Conservation (phyloP, 148 eudicot species). For the Talinum fruticosum region DNA sequence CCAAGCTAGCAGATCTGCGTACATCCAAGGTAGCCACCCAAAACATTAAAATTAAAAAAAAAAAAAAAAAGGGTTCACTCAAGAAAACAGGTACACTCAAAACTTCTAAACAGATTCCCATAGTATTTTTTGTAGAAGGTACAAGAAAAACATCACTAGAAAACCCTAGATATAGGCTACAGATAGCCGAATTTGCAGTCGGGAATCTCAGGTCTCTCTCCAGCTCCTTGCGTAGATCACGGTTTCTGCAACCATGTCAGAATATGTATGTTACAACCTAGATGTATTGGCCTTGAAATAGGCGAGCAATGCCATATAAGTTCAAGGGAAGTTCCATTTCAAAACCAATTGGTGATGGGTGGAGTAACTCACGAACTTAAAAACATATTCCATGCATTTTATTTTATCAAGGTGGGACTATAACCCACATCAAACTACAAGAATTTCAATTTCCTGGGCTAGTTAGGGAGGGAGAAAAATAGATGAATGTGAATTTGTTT, state of each 20-base stretch:
- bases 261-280: too few relatives aligned
- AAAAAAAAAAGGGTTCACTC: background rate
- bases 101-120: background rate
- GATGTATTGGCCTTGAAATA: too few relatives aligned
- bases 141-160: background rate
- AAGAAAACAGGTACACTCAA: background rate
- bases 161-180: background rate
- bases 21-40: background rate
- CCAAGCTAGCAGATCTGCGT: background rate
- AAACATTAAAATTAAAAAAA: background rate
- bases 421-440: too few relatives aligned
- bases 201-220: background rate
- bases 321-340: too few relatives aligned
- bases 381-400: too few relatives aligned
- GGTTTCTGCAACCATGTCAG: background rate
- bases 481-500: background rate
- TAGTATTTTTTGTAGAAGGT: background rate
- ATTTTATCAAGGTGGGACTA: too few relatives aligned
- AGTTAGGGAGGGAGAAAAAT: background rate
- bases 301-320: too few relatives aligned
- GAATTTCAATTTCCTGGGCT: background rate
- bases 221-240: background rate
- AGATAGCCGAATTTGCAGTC: background rate
- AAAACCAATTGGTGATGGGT: too few relatives aligned
- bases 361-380: too few relatives aligned